phyloP scores from a whole-genome alignment of 192 early-diverging fungal species.

The Obelidium mucronatum region DNA sequence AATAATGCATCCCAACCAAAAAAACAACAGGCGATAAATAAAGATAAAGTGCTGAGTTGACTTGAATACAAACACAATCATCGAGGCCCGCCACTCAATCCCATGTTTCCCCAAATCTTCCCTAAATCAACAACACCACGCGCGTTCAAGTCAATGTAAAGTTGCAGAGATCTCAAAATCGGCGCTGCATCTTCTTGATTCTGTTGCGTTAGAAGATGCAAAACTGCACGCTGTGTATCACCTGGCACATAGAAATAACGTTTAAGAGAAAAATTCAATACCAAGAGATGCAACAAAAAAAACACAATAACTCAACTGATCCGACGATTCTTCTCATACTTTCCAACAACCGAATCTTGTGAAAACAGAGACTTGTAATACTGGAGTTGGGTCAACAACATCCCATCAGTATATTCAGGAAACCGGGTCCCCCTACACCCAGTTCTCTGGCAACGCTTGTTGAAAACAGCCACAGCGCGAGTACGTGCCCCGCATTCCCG shows the following conservation, averaged over 20 bases:
- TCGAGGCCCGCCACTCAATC: neutral
- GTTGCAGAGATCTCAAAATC: slow-evolving; percentile 61
- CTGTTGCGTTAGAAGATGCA: slow-evolving; percentile 22
- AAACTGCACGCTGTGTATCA: neutral
- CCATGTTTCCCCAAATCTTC: slow-evolving; percentile 59
- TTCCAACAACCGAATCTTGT: slow-evolving; percentile 30
- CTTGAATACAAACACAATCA: too few species aligned
- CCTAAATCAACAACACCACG: slow-evolving; percentile 78
- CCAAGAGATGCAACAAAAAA: neutral
- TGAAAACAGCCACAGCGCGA: slow-evolving; percentile 73
- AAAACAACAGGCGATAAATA: too few species aligned
- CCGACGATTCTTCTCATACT: slow-evolving; percentile 6
- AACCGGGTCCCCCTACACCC: slow-evolving; percentile 74
- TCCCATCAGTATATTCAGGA: slow-evolving; percentile 75
- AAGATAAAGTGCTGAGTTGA: too few species aligned
- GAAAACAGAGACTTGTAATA: slow-evolving; percentile 81
- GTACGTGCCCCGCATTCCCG: slow-evolving; percentile 70
- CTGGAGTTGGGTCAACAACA: slow-evolving; percentile 82
- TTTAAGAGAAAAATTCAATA: slow-evolving; percentile 17
- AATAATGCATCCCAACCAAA: too few species aligned
- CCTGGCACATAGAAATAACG: neutral
- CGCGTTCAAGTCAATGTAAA: slow-evolving; percentile 76
- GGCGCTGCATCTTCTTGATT: slow-evolving; percentile 50
- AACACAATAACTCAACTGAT: slow-evolving; percentile 8
- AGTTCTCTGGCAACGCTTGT: slow-evolving; percentile 67